Conservation (phyloP, 108 stramenopile species). For the Nitzschia sp. region DNA sequence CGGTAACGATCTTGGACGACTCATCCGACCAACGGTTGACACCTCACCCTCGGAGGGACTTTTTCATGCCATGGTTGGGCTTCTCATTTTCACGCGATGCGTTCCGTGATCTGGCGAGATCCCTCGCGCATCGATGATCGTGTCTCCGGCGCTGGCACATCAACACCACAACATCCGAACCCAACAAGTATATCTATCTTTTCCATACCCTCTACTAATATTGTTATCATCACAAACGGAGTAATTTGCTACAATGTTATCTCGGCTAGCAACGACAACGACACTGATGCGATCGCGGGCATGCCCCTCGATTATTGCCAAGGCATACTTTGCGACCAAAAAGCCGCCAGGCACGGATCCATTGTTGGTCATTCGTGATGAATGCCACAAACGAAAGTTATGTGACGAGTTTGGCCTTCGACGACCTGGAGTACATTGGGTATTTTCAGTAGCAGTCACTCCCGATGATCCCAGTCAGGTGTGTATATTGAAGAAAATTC, state of each 20-base stretch:
- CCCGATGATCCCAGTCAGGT: constrained; percentile 24
- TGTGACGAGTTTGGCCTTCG: constrained; percentile 55
- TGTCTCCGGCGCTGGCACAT: no score
- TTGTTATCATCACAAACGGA: no score
- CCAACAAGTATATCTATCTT: no score
- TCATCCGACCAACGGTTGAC: no score
- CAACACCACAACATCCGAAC: no score
- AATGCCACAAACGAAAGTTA: constrained; percentile 37
- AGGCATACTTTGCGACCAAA: neutral
- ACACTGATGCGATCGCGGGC: neutral
- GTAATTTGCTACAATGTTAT: neutral
- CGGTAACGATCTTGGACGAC: no score
- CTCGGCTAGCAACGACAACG: neutral
- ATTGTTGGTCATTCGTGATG: constrained; percentile 40
- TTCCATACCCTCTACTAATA: no score
- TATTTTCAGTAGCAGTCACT: constrained; percentile 40
- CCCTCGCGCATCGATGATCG: no score
- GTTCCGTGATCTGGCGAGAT: no score
- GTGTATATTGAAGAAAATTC: neutral
- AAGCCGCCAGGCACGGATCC: constrained; percentile 34
- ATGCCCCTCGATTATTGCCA: neutral
- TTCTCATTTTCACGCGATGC: no score
- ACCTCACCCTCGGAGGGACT: no score
- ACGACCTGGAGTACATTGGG: constrained; percentile 52
- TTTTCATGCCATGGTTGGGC: no score